Conservation (phyloP, 2,329 filamentous ascomycete species). For the Pezicula carpinea region DNA sequence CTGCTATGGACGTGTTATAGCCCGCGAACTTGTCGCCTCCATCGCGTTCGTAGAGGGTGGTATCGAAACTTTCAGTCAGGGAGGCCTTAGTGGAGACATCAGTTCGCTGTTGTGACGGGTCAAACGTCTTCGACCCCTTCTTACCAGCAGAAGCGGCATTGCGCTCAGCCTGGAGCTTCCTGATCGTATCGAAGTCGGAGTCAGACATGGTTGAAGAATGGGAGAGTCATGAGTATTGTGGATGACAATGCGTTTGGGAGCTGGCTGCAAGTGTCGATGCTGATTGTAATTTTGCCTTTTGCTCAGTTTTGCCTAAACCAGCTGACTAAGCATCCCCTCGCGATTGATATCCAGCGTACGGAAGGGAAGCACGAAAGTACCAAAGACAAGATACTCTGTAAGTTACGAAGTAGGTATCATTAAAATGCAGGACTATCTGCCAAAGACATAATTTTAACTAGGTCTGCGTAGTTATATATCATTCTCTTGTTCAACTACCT, state of each 20-base stretch:
- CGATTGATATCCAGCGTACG: too few relatives aligned
- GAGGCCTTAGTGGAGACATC: constrained; percentile 86
- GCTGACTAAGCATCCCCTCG: too few relatives aligned
- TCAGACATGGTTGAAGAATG: constrained; percentile 49
- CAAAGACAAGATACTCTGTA: too few relatives aligned
- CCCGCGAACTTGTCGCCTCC: constrained; percentile 78
- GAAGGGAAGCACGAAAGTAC: too few relatives aligned
- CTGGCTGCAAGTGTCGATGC: not conserved
- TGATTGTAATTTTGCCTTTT: too few relatives aligned
- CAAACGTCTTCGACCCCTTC: constrained; percentile 77
- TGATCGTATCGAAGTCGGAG: constrained; percentile 83
- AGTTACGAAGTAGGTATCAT: too few relatives aligned
- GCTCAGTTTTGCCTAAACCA: too few relatives aligned
- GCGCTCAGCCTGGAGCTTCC: constrained; percentile 87
- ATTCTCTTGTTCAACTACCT: too few relatives aligned
- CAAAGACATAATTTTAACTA: too few relatives aligned
- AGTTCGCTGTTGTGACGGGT: constrained; percentile 73
- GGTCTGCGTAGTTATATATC: too few relatives aligned
- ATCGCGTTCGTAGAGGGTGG: constrained; percentile 76
- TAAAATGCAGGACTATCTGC: too few relatives aligned
- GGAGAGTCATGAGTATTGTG: not conserved
- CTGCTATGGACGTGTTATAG: constrained; percentile 86
- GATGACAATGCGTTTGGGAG: not conserved
- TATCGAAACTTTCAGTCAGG: constrained; percentile 85
- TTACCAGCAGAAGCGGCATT: constrained; percentile 74